Evolutionary conservation across 495 filamentous ascomycete species (phyloP).

Genomic region (Trichocladium antarcticum): DNA sequence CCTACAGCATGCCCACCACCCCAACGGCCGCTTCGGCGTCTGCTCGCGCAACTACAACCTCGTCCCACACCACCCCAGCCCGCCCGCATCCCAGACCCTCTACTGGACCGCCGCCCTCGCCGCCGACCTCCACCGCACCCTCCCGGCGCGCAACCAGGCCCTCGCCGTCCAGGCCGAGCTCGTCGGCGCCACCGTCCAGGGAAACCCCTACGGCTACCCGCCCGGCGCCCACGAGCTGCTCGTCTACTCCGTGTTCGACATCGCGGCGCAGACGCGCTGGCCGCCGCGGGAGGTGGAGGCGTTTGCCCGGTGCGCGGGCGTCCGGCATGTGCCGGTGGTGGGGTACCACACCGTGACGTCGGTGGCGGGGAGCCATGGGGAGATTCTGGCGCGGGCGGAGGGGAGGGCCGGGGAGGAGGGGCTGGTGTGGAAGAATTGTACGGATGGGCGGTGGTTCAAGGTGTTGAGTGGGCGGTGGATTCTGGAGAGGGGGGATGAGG

Average conservation of each 20-base stretch:
- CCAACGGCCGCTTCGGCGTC: constrained; percentile 21
- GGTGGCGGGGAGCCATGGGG: constrained; percentile 15
- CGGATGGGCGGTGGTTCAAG: constrained; percentile 25
- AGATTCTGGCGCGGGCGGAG: constrained; percentile 15
- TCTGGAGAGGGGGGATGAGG: constrained; percentile 9
- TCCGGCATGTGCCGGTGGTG: constrained; percentile 21
- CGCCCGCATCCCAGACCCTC: neutral
- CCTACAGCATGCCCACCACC: neutral
- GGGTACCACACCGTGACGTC: constrained; percentile 14
- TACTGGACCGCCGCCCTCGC: constrained; percentile 15
- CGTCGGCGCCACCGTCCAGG: constrained; percentile 14
- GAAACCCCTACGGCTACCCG: constrained; percentile 15
- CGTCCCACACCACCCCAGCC: neutral
- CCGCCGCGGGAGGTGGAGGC: constrained; percentile 5
- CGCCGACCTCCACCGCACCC: constrained; percentile 6
- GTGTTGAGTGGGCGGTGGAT: constrained; percentile 16
- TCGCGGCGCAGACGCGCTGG: constrained; percentile 9
- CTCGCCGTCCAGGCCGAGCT: constrained; percentile 26
- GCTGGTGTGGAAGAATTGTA: constrained; percentile 23
- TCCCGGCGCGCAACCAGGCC: neutral
- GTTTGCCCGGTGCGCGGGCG: constrained; percentile 1
- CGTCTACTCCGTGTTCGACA: constrained; percentile 16
- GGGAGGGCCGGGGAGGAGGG: constrained; percentile 19
- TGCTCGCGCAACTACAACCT: constrained; percentile 18
- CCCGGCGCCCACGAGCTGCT: constrained; percentile 11